Evolutionary conservation across 805 yeast species (phyloP).

Genomic region (Candida golubevii): DNA sequence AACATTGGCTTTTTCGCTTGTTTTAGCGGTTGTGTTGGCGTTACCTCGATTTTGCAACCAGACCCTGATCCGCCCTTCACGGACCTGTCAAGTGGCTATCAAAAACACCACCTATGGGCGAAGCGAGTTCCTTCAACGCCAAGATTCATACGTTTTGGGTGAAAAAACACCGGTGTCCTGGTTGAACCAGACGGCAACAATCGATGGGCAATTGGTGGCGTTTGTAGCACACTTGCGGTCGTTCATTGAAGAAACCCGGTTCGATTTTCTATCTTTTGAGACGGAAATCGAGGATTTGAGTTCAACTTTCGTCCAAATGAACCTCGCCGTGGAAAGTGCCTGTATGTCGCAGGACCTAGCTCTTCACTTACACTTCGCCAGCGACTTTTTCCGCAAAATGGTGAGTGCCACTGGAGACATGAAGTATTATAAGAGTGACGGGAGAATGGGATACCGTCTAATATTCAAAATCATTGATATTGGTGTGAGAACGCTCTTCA

Average conservation of each 20-base stretch:
- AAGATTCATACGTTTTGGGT: too few species aligned
- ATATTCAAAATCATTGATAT: conserved; percentile 1
- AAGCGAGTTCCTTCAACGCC: too few species aligned
- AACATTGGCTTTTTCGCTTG: too few species aligned
- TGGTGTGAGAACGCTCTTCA: background rate
- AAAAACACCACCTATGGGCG: too few species aligned
- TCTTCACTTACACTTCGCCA: background rate
- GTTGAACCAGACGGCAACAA: too few species aligned
- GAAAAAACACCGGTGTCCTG: too few species aligned
- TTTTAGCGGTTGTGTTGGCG: too few species aligned
- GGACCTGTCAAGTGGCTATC: too few species aligned
- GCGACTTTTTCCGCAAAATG: background rate
- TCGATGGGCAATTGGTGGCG: background rate
- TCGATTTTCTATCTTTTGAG: background rate
- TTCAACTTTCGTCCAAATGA: background rate
- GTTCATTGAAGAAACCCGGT: background rate
- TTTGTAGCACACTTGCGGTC: background rate
- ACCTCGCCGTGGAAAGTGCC: background rate
- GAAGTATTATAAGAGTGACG: background rate
- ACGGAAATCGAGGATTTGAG: background rate
- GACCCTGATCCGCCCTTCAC: too few species aligned
- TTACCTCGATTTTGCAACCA: too few species aligned
- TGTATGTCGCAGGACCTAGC: background rate
- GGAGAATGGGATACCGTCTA: background rate
- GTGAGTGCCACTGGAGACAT: background rate